Percentiles rank a stretch among this genome's conserved stretches.
Conservation (phyloP, 2,329 filamentous ascomycete genomes). For the Venturia nashicola region DNA sequence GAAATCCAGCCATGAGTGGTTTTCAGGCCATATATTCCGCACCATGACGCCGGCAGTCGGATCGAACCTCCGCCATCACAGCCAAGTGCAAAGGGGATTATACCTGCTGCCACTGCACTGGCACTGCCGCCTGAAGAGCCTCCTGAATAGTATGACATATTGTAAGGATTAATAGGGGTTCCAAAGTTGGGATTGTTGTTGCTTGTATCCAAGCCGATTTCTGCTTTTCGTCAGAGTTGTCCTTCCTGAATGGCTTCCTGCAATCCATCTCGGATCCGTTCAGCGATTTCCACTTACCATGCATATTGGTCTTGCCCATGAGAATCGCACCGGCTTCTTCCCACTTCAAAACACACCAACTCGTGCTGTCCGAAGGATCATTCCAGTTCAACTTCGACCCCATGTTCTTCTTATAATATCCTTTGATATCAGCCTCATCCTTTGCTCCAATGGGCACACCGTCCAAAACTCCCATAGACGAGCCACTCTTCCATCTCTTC, state of each 20-base stretch:
- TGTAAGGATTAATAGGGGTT: conserved; percentile 67
- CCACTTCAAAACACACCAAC: conserved; percentile 60
- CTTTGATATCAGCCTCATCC: conserved; percentile 64
- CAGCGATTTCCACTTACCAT: conserved; percentile 22
- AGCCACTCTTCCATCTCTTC: conserved; percentile 54
- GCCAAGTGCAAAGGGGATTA: conserved; percentile 64
- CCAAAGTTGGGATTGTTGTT: conserved; percentile 69
- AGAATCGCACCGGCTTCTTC: conserved; percentile 64
- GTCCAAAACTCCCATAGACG: conserved; percentile 57
- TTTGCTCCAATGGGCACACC: conserved; percentile 77
- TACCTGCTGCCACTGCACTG: conserved; percentile 55
- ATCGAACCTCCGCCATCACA: conserved; percentile 67
- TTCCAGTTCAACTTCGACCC: conserved; percentile 50
- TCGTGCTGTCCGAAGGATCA: conserved; percentile 36
- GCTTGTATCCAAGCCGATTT: conserved; percentile 63
- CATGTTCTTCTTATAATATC: conserved; percentile 53
- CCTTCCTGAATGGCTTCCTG: not conserved
- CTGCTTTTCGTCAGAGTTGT: conserved; percentile 19
- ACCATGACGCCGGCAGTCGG: conserved; percentile 62
- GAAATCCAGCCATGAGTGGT: conserved; percentile 60
- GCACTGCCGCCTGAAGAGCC: conserved; percentile 69
- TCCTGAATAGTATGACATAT: conserved; percentile 63
- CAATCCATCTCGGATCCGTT: not conserved
- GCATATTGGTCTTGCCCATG: conserved; percentile 68
- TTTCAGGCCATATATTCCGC: conserved; percentile 74